Conservation (phyloP, 208 protist species). For the Acanthamoeba lenticulata region DNA sequence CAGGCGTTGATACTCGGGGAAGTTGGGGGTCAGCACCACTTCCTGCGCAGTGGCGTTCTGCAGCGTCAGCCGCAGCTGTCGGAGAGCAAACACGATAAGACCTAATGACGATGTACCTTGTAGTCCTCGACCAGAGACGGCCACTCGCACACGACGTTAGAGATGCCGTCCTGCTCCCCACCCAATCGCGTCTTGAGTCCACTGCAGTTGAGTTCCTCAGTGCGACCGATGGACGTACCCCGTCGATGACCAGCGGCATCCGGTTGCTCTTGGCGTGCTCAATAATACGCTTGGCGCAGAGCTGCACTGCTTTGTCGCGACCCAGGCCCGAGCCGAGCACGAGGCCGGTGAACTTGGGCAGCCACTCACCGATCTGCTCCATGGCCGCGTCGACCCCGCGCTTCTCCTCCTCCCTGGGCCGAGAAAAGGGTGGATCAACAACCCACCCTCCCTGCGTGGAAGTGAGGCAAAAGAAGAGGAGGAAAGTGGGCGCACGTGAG, state of each 20-base stretch:
- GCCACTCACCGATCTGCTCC: constrained; percentile 26
- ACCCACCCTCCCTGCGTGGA: neutral
- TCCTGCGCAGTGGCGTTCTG: constrained; percentile 71
- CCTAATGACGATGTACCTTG: neutral
- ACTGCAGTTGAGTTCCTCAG: too few relatives aligned
- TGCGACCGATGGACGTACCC: neutral
- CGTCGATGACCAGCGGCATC: constrained; percentile 73
- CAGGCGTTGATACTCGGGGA: constrained; percentile 79
- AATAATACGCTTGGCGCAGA: constrained; percentile 51
- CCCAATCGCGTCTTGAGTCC: neutral
- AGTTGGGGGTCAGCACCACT: constrained; percentile 84
- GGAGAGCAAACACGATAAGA: neutral
- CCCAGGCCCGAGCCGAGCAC: constrained; percentile 88
- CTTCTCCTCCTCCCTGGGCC: neutral
- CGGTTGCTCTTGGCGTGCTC: constrained; percentile 13
- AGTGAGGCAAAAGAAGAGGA: neutral
- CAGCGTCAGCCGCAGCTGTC: neutral
- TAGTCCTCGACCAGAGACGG: neutral
- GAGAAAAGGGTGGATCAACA: neutral
- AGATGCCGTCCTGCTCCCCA: neutral
- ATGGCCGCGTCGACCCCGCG: neutral
- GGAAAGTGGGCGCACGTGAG: constrained; percentile 19
- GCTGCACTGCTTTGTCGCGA: constrained; percentile 1
- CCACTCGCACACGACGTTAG: neutral
- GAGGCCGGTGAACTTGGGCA: constrained; percentile 73